Evolutionary conservation across 2,329 filamentous ascomycete genomes (phyloP), one percentile per base, ranked within the genome.

Genomic region (Cytospora paraplurivora): DNA sequence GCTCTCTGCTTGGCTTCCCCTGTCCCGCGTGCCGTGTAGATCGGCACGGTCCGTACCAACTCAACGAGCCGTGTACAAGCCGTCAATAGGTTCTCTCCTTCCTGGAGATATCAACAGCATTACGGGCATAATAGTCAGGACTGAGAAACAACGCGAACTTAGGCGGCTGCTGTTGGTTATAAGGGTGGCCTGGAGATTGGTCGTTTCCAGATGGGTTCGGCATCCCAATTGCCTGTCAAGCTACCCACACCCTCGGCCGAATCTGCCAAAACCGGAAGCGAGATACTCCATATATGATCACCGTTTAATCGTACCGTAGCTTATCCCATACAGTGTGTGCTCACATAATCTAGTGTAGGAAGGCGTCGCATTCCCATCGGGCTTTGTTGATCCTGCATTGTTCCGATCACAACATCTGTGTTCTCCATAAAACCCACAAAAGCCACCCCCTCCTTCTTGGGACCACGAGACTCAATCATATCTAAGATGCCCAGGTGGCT

Each of bases 401-500:
- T 19, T 47, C 44, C 44, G 44, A 47, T 47, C 44, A 47, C 44
- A 47, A 21, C 44, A 47, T 21, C 12, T 47, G 44, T 27, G 27
- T 49, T 19, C 32, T 15, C 35, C 54, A 47, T 21, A 56, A n/a
- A 35, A 2, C 27, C 15, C 19, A 12, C 54, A 56, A 7, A 53
- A 8, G 33, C 21, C 21, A 12, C 15, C 34, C 27, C 3, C 21
- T n/a, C 35, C 7, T 10, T 15, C 35, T 55, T 15, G 3, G 15
- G 10, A 21, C 8, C 38, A 17, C 8, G 27, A 55, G 51, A 51
- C 51, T 55, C 27, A 49, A 37, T 34, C 55, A 57, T 57, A 38
- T 57, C 55, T 57, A 34, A 57, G 55, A 57, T 13, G 15, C 17
- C 33, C 33, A 34, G 17, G n/a, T 32, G 12, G 19, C 51, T 38